Conservation (phyloP, 192 early-diverging fungal genomes). For the Rhizophagus clarus region DNA sequence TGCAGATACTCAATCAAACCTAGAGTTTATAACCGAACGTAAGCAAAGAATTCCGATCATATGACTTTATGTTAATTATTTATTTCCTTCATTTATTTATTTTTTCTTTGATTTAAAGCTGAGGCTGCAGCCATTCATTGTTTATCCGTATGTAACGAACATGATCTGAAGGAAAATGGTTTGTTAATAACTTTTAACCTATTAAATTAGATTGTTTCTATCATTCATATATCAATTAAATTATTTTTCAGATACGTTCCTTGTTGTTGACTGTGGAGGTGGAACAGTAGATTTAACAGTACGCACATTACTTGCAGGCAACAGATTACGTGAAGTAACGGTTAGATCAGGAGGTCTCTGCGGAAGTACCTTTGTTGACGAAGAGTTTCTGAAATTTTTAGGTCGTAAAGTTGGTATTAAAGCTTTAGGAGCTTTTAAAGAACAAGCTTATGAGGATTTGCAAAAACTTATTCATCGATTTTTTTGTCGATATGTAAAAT, state of each 20-base stretch:
- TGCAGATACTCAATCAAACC: neutral
- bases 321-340: neutral
- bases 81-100: neutral
- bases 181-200: neutral
- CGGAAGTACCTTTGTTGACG: constrained; percentile 6
- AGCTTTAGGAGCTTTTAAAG: neutral
- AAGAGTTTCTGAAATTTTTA: neutral
- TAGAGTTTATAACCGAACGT: constrained; percentile 32
- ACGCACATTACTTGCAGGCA: neutral
- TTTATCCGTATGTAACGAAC: neutral
- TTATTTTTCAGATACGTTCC: neutral
- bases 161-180: neutral
- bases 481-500: constrained; percentile 5
- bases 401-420: neutral
- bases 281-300: constrained; percentile 37
- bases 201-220: neutral
- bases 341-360: neutral
- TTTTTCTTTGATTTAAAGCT: neutral
- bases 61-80: neutral
- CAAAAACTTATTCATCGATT: neutral
- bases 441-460: neutral
- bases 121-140: constrained; percentile 10
- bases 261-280: constrained; percentile 25
- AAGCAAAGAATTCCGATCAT: neutral
- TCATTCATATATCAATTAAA: neutral